A percentile compares a stretch with the other conserved stretches of the same genome.
Evolutionary conservation across 2,329 filamentous ascomycete species (phyloP).

Genomic region (Talaromyces sp.): DNA sequence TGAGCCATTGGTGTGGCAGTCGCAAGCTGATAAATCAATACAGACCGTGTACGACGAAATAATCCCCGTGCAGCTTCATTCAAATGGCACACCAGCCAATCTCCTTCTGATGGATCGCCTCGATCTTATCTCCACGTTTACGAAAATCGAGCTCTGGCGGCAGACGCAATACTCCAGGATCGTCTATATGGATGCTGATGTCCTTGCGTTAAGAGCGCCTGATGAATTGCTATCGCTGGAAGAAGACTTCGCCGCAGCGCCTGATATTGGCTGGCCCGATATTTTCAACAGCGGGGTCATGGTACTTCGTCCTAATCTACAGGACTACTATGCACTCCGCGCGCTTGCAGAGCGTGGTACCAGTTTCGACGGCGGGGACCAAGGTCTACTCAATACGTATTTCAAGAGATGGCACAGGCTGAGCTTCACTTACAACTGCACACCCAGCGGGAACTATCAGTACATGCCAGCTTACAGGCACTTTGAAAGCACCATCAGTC

Average conservation of each 20-base stretch:
- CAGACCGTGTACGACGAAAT: constrained; percentile 84
- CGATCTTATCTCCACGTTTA: constrained; percentile 89
- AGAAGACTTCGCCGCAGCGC: constrained; percentile 66
- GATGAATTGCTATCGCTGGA: constrained; percentile 81
- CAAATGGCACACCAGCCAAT: constrained; percentile 74
- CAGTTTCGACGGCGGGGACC: constrained; percentile 95
- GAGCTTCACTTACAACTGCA: constrained; percentile 96
- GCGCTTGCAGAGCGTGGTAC: constrained; percentile 81
- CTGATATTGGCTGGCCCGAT: constrained; percentile 97
- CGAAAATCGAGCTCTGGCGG: constrained; percentile 93
- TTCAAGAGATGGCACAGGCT: constrained; percentile 83
- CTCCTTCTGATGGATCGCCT: constrained; percentile 86
- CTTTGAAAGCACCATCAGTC: constrained; percentile 82
- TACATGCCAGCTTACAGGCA: constrained; percentile 93
- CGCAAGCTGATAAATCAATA: constrained; percentile 23
- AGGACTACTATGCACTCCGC: constrained; percentile 79
- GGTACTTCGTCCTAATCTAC: constrained; percentile 80
- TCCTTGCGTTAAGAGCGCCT: constrained; percentile 83
- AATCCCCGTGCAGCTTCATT: constrained; percentile 76
- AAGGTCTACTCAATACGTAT: constrained; percentile 92
- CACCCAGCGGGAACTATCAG: constrained; percentile 93
- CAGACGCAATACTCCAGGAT: constrained; percentile 86
- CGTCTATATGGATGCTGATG: constrained; percentile 90
- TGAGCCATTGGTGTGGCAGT: not conserved
- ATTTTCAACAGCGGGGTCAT: constrained; percentile 98